Evolutionary conservation across 2,329 filamentous ascomycete genomes (phyloP).

Genomic region (Paecilomyces formosus): DNA sequence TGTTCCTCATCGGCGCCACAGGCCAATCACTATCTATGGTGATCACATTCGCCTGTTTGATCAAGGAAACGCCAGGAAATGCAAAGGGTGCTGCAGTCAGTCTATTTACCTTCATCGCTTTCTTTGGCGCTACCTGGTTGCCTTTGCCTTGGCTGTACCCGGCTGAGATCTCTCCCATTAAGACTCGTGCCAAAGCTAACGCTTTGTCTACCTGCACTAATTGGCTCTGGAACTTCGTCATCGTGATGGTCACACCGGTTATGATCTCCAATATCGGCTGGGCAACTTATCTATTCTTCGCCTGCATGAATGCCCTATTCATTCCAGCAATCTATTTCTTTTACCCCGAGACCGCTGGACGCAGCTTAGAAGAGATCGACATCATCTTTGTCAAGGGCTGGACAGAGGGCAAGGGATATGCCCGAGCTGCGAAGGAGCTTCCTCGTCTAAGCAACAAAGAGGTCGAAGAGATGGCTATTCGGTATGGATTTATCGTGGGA

Average conservation of each 20-base stretch:
- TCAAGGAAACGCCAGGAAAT: conserved; percentile 5
- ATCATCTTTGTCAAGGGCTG: conserved; percentile 18
- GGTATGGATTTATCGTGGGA: conserved; percentile 8
- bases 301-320: conserved; percentile 15
- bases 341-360: conserved; percentile 21
- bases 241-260: conserved; percentile 26
- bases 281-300: conserved; percentile 26
- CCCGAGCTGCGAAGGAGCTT: conserved; percentile 14
- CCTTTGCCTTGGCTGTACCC: conserved; percentile 50
- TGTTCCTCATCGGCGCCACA: conserved; percentile 14
- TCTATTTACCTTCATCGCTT: conserved; percentile 60
- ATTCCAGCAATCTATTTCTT: conserved; percentile 24
- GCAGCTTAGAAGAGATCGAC: conserved; percentile 24
- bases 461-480: conserved; percentile 9
- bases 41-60: conserved; percentile 16
- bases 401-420: conserved; percentile 9
- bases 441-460: conserved; percentile 12
- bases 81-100: conserved; percentile 17
- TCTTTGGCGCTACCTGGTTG: conserved; percentile 56
- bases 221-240: conserved; percentile 44
- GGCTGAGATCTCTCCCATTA: conserved; percentile 44
- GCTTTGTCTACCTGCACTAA: conserved; percentile 43
- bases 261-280: conserved; percentile 20
- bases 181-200: conserved; percentile 47
- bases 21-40: conserved; percentile 21